A percentile compares a stretch with the other conserved stretches of the same genome.
phyloP scores from a whole-genome alignment of 1,139 yeast species.

The Lodderomyces metapsilosis region DNA sequence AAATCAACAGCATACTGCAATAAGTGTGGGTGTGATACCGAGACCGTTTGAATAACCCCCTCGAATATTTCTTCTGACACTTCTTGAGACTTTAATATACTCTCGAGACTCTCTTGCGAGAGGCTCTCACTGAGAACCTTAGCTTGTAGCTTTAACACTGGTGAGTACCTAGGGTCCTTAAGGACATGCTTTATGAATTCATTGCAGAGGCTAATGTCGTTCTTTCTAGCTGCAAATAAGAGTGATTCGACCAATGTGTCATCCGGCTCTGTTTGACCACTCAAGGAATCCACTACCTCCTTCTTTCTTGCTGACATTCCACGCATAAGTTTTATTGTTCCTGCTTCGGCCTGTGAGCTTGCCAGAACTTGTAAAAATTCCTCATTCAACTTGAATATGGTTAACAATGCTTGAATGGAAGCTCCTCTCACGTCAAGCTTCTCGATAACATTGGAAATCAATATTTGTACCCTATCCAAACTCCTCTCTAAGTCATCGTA shows the following conservation, averaged over 20 bases:
- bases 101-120: neutral
- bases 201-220: constrained; percentile 11
- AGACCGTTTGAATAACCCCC: neutral
- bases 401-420: constrained; percentile 15
- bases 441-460: constrained; percentile 15
- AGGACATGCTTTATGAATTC: constrained; percentile 19
- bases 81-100: constrained; percentile 2
- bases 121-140: neutral
- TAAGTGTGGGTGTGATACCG: neutral
- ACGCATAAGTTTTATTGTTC: constrained; percentile 10
- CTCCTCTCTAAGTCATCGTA: constrained; percentile 31
- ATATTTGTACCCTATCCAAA: constrained; percentile 29
- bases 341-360: constrained; percentile 11
- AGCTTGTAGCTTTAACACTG: neutral
- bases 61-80: constrained; percentile 1
- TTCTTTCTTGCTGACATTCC: constrained; percentile 13
- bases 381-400: constrained; percentile 22
- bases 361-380: constrained; percentile 24
- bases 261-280: constrained; percentile 16
- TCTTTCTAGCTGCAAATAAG: constrained; percentile 14
- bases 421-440: constrained; percentile 11
- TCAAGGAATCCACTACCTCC: constrained; percentile 18
- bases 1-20: neutral
- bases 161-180: neutral
- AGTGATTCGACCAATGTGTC: constrained; percentile 24